Conservation (phyloP, 1,284 basidiomycete species). For the Abortiporus biennis region DNA sequence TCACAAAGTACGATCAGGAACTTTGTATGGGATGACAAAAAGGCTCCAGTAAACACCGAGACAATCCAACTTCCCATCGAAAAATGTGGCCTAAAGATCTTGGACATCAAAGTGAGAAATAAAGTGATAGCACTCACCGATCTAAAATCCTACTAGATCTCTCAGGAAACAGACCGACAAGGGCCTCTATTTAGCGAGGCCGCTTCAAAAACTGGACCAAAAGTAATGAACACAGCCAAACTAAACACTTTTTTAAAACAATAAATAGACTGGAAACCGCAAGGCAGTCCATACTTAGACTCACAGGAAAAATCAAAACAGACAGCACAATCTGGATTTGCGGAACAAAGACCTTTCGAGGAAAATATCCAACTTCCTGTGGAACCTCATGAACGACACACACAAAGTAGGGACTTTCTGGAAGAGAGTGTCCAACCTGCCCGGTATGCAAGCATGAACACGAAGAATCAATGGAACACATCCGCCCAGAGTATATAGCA, state of each 20-base stretch:
- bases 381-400: constrained; percentile 26
- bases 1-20: constrained; percentile 13
- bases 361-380: constrained; percentile 24
- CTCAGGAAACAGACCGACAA: constrained; percentile 5
- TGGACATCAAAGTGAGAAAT: constrained; percentile 11
- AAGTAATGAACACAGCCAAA: background rate
- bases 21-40: constrained; percentile 6
- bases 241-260: background rate
- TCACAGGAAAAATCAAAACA: too few species aligned
- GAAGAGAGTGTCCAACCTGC: constrained; percentile 21
- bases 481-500: constrained; percentile 22
- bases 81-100: constrained; percentile 10
- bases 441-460: constrained; percentile 13
- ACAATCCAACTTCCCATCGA: background rate
- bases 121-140: constrained; percentile 14
- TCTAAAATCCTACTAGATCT: constrained; percentile 12
- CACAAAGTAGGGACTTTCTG: constrained; percentile 26
- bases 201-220: background rate
- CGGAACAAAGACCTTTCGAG: constrained; percentile 19
- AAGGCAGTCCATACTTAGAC: too few species aligned
- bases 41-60: background rate
- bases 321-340: too few species aligned
- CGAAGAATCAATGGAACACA: constrained; percentile 31
- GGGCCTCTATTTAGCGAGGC: constrained; percentile 7
- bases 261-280: too few species aligned